A percentile compares a stretch with the other conserved stretches of the same genome.
Conservation (phyloP, 1,284 basidiomycete genomes). For the Rhodotorula sp. region DNA sequence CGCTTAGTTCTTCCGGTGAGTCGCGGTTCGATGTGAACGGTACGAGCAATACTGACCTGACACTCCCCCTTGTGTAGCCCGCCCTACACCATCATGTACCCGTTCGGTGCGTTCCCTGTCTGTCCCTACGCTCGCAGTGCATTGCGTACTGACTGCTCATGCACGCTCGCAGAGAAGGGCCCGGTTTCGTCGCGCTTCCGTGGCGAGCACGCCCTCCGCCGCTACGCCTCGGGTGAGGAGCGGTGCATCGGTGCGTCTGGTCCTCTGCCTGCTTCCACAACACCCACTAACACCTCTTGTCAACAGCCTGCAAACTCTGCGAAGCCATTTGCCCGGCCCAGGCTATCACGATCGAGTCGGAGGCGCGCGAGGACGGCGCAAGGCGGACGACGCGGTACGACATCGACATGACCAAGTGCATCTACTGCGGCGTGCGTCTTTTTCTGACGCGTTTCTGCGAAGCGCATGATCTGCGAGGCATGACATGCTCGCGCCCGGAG, state of each 20-base stretch:
- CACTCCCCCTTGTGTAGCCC: constrained; percentile 52
- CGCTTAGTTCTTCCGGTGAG: constrained; percentile 43
- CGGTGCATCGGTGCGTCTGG: constrained; percentile 85
- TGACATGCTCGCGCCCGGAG: too few relatives aligned
- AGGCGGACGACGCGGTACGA: constrained; percentile 97
- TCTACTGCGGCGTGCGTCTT: constrained; percentile 67
- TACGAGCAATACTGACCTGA: not conserved
- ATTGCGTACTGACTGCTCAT: not conserved
- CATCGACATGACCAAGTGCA: constrained; percentile 90
- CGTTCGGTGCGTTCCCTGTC: constrained; percentile 58
- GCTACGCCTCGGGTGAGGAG: constrained; percentile 98
- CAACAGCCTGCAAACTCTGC: constrained; percentile 92
- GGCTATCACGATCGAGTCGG: constrained; percentile 98
- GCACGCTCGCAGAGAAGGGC: constrained; percentile 71
- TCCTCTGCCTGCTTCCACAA: not conserved
- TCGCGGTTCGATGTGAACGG: not conserved
- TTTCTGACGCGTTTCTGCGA: too few relatives aligned
- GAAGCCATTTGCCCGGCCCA: constrained; percentile 99
- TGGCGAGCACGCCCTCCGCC: constrained; percentile 96
- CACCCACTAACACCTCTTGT: not conserved
- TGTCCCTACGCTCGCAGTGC: accelerated
- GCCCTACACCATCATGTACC: constrained; percentile 98
- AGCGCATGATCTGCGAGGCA: not conserved
- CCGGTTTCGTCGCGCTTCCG: constrained; percentile 96
- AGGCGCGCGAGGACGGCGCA: constrained; percentile 92